Conservation (phyloP, 2,329 filamentous ascomycete species). For the Alternaria alternata region DNA sequence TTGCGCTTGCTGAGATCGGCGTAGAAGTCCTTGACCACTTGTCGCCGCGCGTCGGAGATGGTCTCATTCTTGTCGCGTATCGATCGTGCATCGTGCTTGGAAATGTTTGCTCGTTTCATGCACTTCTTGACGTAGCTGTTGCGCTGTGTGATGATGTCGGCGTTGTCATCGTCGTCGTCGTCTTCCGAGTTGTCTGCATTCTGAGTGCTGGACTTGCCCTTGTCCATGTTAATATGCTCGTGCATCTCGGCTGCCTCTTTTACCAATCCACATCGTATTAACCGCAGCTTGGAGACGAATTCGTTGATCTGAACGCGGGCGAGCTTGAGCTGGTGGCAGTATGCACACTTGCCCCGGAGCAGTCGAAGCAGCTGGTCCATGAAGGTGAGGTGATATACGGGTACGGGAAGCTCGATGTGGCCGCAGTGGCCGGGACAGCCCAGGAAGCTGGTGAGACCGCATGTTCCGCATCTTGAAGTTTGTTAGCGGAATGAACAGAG, state of each 20-base stretch:
- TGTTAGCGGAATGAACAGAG: slow-evolving; percentile 15
- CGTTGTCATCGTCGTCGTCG: slow-evolving; percentile 70
- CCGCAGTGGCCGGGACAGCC: slow-evolving; percentile 91
- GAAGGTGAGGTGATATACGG: slow-evolving; percentile 96
- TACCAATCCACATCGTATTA: slow-evolving; percentile 85
- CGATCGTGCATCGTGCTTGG: slow-evolving; percentile 55
- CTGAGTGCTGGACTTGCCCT: slow-evolving; percentile 42
- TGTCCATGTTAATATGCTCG: slow-evolving; percentile 56
- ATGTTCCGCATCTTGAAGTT: slow-evolving; percentile 82
- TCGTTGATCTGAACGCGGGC: slow-evolving; percentile 78
- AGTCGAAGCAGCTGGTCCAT: slow-evolving; percentile 90
- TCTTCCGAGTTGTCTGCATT: slow-evolving; percentile 66
- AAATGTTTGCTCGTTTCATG: slow-evolving; percentile 67
- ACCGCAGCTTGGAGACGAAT: slow-evolving; percentile 82
- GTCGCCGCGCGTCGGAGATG: slow-evolving; percentile 76
- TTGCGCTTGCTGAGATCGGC: slow-evolving; percentile 73
- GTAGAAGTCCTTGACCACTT: slow-evolving; percentile 82
- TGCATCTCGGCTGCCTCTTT: slow-evolving; percentile 67
- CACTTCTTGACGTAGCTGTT: slow-evolving; percentile 76
- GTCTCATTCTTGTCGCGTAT: slow-evolving; percentile 79
- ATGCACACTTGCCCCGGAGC: slow-evolving; percentile 85
- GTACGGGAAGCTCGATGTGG: slow-evolving; percentile 92
- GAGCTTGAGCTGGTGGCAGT: slow-evolving; percentile 87
- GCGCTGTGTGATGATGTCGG: slow-evolving; percentile 64
- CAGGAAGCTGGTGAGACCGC: slow-evolving; percentile 77